Evolutionary conservation across 805 yeast genomes (phyloP).

Genomic region (Brettanomyces custersianus): DNA sequence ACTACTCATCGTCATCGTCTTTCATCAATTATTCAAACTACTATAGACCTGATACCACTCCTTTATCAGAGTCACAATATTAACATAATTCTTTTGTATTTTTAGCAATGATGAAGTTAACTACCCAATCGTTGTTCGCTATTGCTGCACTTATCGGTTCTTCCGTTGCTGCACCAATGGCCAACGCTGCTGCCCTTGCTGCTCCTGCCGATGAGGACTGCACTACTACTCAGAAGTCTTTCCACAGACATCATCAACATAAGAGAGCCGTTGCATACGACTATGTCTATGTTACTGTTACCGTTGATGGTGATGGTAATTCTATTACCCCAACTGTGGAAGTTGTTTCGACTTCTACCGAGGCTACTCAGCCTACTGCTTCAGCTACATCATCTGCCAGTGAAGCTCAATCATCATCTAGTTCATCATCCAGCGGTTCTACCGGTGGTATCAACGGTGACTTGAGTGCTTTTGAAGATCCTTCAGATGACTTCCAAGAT

Average conservation of each 20-base stretch:
- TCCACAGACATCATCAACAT: slow-evolving; percentile 55
- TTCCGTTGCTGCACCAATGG: slow-evolving; percentile 17
- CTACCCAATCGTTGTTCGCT: slow-evolving; percentile 16
- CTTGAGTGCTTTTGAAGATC: slow-evolving; percentile 45
- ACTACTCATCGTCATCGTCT: no score
- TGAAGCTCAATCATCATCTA: slow-evolving; percentile 17
- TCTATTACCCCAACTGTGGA: slow-evolving; percentile 30
- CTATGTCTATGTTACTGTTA: slow-evolving; percentile 42
- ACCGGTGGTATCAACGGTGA: slow-evolving; percentile 42
- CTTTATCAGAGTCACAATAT: no score
- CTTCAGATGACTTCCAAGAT: slow-evolving; percentile 58
- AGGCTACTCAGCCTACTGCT: slow-evolving; percentile 17
- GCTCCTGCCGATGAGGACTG: slow-evolving; percentile 28
- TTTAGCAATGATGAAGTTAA: slow-evolving; percentile 22
- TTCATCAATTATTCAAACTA: no score
- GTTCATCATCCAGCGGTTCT: slow-evolving; percentile 26
- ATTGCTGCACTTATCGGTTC: slow-evolving; percentile 17
- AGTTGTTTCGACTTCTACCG: slow-evolving; percentile 13
- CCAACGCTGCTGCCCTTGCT: slow-evolving; percentile 26
- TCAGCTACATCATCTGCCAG: slow-evolving; percentile 24
- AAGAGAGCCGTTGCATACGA: slow-evolving; percentile 47
- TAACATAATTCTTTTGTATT: no score
- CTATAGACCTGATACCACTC: no score
- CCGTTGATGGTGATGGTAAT: slow-evolving; percentile 40
- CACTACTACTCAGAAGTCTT: slow-evolving; percentile 27